Evolutionary conservation across 2,329 filamentous ascomycete species (phyloP), one percentile per base, ranked within the genome.

Genomic region (Stromatinia cepivora): DNA sequence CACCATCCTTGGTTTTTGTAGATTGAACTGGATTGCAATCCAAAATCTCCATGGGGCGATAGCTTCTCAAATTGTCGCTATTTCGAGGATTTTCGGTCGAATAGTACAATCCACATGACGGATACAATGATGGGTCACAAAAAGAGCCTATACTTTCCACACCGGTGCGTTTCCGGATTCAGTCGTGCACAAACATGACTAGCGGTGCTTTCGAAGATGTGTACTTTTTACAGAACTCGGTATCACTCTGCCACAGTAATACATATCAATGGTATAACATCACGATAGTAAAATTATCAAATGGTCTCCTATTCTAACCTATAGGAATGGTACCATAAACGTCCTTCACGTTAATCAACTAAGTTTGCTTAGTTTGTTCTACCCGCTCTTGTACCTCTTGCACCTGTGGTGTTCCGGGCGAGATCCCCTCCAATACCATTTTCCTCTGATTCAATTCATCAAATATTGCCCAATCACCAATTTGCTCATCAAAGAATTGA

Each of bases 401-500:
- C 1, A 70, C 67, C 2, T 54, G 68, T 5, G 74, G 74, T 1
- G 74, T 73, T 1, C 69, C 69, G 4, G 71, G 72, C 9, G 71
- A 67, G n/a, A 64, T 71, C 22, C 25, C 67, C 34, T 73, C 70
- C 1, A 71, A 36, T 22, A 71, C 68, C 65, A 71, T 59, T 45
- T 69, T 73, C 48, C 70, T 72, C 48, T 69, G 71, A 22, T 70
- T 48, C 42, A 75, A 62, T 59, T 76, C 75, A 52, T 77, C 73
- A 69, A 77, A 76, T 64, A 77, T 72, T 4, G 76, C 73, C 77
- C 78, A 80, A 64, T 79, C 79, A 53, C 78, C 78, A 63, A 80
- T 79, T 70, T 81, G 77, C 72, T 81, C 81, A 70, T 81, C 80
- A 22, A 82, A 81, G 74, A 85, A 83, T 73, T 84, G 82, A 74